These are phyloP conservation scores for Camellia japonica DNA, from an alignment of 148 eudicot genomes.

Conservation along the genomic window DNA sequence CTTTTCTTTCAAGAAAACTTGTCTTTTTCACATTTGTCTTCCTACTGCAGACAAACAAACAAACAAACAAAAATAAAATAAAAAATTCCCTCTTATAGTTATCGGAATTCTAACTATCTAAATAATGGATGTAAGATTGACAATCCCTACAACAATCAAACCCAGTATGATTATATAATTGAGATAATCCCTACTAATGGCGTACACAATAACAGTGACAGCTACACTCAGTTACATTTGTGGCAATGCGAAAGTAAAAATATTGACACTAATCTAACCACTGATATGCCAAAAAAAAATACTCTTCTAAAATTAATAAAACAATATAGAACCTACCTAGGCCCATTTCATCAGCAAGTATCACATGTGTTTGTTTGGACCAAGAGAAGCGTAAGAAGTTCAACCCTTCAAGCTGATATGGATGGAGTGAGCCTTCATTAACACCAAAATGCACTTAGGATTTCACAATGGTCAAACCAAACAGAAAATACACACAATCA, in stretches of 20 bases:
- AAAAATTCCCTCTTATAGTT: not conserved
- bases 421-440: slow-evolving; percentile 80
- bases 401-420: slow-evolving; percentile 97
- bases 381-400: slow-evolving; percentile 94
- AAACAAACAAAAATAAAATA: too few species aligned
- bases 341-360: slow-evolving; percentile 99
- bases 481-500: not conserved
- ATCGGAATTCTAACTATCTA: not conserved
- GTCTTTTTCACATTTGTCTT: too few species aligned
- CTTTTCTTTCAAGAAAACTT: too few species aligned
- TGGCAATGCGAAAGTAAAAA: not conserved
- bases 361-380: slow-evolving; percentile 95
- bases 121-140: not conserved
- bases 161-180: not conserved
- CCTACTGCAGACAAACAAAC: too few species aligned
- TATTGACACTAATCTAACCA: not conserved
- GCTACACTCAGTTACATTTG: not conserved
- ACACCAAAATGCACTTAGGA: slow-evolving; percentile 16
- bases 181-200: not conserved
- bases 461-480: not conserved
- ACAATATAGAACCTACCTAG: slow-evolving; percentile 53
- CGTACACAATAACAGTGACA: not conserved
- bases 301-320: not conserved
- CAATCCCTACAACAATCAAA: not conserved
- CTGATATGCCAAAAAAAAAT: not conserved